Conservation (phyloP, 2,329 filamentous ascomycete genomes). For the Pseudogymnoascus sp. region DNA sequence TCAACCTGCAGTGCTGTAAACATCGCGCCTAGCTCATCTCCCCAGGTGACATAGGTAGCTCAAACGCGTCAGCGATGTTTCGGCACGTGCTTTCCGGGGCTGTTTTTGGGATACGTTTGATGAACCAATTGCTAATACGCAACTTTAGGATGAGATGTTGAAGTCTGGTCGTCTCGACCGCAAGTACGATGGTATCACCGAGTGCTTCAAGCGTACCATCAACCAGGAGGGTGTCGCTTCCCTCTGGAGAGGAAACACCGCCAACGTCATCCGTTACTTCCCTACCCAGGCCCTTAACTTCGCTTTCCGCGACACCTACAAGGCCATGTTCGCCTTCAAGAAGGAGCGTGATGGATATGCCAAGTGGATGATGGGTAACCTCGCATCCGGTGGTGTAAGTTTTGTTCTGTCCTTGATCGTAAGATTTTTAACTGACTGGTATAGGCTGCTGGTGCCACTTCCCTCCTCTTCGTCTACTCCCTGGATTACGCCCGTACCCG, state of each 20-base stretch:
- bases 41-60: background rate
- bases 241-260: slow-evolving; percentile 99
- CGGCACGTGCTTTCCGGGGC: background rate
- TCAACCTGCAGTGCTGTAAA: background rate
- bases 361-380: slow-evolving; percentile 99
- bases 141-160: slow-evolving; percentile 92
- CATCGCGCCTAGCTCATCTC: background rate
- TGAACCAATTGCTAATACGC: slow-evolving; percentile 15
- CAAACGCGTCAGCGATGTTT: background rate
- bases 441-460: slow-evolving; percentile 95
- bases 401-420: slow-evolving; percentile 11
- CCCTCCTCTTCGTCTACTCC: slow-evolving; percentile 99
- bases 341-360: slow-evolving; percentile 97
- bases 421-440: slow-evolving; percentile 13
- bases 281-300: slow-evolving; percentile 99
- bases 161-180: slow-evolving; percentile 96
- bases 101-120: background rate
- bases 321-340: slow-evolving; percentile 99
- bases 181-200: slow-evolving; percentile 87
- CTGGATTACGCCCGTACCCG: slow-evolving; percentile 99
- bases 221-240: slow-evolving; percentile 88
- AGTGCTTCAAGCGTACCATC: slow-evolving; percentile 92
- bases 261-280: slow-evolving; percentile 99
- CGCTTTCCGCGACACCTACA: slow-evolving; percentile 99
- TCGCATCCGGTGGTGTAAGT: slow-evolving; percentile 98